Evolutionary conservation across 768 basidiomycete genomes (phyloP).

Genomic region (Inosperma sp.): DNA sequence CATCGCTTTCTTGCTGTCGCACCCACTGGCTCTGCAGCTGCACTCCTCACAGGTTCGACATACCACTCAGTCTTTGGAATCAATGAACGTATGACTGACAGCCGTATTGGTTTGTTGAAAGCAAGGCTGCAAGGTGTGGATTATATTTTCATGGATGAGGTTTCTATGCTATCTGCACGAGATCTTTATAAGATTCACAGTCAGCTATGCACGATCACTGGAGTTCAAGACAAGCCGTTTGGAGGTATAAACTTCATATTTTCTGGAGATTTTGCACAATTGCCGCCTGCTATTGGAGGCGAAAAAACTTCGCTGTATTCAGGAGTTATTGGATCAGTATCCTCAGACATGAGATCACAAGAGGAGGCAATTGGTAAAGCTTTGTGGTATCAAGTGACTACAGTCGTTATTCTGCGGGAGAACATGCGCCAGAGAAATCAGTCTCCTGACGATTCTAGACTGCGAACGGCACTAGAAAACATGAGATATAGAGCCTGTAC

Average conservation of each 20-base stretch:
- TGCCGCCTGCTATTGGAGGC: conserved; percentile 30
- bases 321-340: neutral
- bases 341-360: neutral
- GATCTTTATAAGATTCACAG: too few relatives aligned
- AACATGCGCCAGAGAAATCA: conserved; percentile 1
- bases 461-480: conserved; percentile 27
- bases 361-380: conserved; percentile 1
- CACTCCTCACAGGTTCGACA: too few relatives aligned
- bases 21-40: too few relatives aligned
- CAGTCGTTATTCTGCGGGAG: conserved; percentile 7
- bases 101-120: neutral
- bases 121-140: conserved; percentile 23
- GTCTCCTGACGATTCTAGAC: conserved; percentile 20
- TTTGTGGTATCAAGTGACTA: conserved; percentile 4
- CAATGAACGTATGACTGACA: too few relatives aligned
- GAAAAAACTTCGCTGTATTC: neutral
- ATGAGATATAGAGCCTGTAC: conserved; percentile 26
- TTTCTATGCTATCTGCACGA: too few relatives aligned
- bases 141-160: conserved; percentile 40
- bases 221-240: conserved; percentile 22
- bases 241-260: conserved; percentile 40
- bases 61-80: too few relatives aligned
- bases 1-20: too few relatives aligned
- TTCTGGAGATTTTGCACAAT: conserved; percentile 43
- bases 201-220: conserved; percentile 16